These are phyloP conservation scores for Platanthera guangdongensis DNA, from an alignment of 106 monocot species.

Conservation along the genomic window DNA sequence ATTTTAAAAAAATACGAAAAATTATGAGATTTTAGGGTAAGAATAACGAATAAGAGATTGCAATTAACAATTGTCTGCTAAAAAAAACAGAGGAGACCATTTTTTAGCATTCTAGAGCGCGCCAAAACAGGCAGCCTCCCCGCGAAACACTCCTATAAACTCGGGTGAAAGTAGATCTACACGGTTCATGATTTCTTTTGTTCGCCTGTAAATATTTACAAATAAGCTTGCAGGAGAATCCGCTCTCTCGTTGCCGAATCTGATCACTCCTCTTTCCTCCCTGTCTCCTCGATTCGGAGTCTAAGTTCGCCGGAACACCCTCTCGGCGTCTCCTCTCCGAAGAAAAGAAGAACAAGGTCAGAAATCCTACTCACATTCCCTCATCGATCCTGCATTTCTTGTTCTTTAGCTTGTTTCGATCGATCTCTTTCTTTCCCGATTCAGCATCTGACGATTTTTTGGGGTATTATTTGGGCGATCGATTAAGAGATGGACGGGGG, in stretches of 20 bases:
- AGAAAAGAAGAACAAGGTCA: neutral
- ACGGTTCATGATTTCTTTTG: neutral
- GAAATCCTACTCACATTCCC: neutral
- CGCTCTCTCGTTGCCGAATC: neutral
- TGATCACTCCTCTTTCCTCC: neutral
- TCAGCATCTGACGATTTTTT: neutral
- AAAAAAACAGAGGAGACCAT: too few species aligned
- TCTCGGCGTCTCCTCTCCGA: neutral
- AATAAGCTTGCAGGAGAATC: neutral
- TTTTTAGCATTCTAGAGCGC: too few species aligned
- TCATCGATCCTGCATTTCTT: neutral
- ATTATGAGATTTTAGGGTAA: too few species aligned
- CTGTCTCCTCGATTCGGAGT: neutral
- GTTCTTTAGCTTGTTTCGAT: neutral
- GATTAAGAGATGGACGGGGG: neutral
- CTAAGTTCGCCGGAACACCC: neutral
- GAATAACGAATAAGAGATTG: too few species aligned
- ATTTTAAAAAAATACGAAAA: too few species aligned
- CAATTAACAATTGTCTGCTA: too few species aligned
- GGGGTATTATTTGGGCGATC: neutral
- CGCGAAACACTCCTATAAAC: too few species aligned
- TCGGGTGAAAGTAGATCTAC: neutral
- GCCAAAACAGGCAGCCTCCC: too few species aligned
- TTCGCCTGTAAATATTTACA: neutral
- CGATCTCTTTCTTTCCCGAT: neutral